A percentile compares a stretch with the other conserved stretches of the same genome.
Evolutionary conservation across 305 asterid genomes (phyloP).

Genomic region (Stenogyne calaminthoides): DNA sequence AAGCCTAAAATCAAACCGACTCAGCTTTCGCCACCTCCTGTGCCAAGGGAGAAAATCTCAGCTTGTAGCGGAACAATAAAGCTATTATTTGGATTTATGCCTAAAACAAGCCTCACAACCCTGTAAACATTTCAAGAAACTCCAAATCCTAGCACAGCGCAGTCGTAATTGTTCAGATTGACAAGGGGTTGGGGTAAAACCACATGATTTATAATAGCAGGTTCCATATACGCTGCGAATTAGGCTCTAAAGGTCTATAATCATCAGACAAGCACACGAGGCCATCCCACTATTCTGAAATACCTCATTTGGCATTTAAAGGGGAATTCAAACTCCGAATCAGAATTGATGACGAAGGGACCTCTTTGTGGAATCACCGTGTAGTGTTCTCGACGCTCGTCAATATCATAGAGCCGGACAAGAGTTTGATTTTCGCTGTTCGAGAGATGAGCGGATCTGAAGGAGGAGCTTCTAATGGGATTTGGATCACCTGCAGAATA

Average conservation of each 20-base stretch:
- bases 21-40: conserved; percentile 53
- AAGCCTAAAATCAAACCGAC: conserved; percentile 27
- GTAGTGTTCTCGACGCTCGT: conserved; percentile 42
- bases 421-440: conserved; percentile 25
- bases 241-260: conserved; percentile 25
- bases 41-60: conserved; percentile 47
- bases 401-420: conserved; percentile 42
- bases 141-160: conserved; percentile 58
- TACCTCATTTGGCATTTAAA: conserved; percentile 42
- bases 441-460: conserved; percentile 42
- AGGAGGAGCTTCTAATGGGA: too few species aligned
- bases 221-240: conserved; percentile 45
- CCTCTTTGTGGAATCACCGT: conserved; percentile 27
- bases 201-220: conserved; percentile 41
- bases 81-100: conserved; percentile 11
- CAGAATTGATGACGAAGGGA: conserved; percentile 21
- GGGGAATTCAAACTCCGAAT: conserved; percentile 33
- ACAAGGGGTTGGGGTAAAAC: conserved; percentile 39
- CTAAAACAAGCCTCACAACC: conserved; percentile 58
- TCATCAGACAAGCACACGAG: conserved; percentile 54
- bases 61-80: conserved; percentile 41
- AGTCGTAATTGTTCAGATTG: conserved; percentile 32
- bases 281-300: conserved; percentile 60
- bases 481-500: too few species aligned
- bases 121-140: conserved; percentile 41